Evolutionary conservation across 768 basidiomycete species (phyloP), one percentile per base, ranked within the genome.

Genomic region (Phanerodontia chrysosporium): DNA sequence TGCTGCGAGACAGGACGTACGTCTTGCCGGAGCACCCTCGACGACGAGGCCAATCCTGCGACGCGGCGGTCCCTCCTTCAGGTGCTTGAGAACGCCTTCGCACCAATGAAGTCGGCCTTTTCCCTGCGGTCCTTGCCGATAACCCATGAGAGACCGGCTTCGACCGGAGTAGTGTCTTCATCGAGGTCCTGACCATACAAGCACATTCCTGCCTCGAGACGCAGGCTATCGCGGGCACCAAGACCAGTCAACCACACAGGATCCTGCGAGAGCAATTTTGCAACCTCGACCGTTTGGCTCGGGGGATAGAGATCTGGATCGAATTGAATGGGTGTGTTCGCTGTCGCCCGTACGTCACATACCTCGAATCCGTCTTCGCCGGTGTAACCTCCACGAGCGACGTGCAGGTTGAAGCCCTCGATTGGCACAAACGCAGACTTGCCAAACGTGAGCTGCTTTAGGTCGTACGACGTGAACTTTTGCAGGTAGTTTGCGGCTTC

Each of bases 341-440:
- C 51, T 21, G 16, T 7, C 39, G 4, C 18, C 4, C 39, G 16
- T 9, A 18, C 6, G 45, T 28, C 4, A 45, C 75, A 58, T 25
- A 86, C 94, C 80, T 99, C 97, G 64, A 99, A 98, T 0, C 97
- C 97, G 72, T 99, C 97, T 74, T 99, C 97, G 12, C 97, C 97
- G 0, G 97, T 98, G 74, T 99, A 99, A 4, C 97, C 97, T 28
- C 94, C 92, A 16, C 97, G 85, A 8, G 94, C 90, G 29, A 98
- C 84, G 69, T 98, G 94, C 35, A 92, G 81, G 68, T 85, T 86
- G 64, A 86, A 83, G 3, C 85, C 87, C 59, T 87, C 87, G 44
- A 97, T 80, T 0, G 89, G 84, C 9, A 92, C 81, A 68, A 85
- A 93, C 0, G 89, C 87, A 21, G 90, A 88, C 61, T 83, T 86